These are phyloP conservation scores for Tylopilus intermedius DNA, from an alignment of 768 basidiomycete genomes.

Conservation along the genomic window DNA sequence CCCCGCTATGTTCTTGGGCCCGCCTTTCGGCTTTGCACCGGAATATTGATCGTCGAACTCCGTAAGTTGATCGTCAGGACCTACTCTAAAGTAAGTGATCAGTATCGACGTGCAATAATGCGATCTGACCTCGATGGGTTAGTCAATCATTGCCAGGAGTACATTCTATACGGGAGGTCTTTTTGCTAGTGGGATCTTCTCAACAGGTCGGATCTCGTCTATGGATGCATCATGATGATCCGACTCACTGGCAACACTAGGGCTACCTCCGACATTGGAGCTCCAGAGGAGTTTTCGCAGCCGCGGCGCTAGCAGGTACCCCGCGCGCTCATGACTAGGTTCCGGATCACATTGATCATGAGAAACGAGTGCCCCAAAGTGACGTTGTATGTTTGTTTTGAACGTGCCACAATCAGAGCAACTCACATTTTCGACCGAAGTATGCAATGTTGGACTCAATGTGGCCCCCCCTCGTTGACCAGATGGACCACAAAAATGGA, in stretches of 20 bases:
- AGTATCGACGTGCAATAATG: background rate
- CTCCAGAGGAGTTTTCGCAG: background rate
- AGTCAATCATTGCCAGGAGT: slow-evolving; percentile 35
- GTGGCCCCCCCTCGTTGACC: too few species aligned
- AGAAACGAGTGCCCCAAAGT: background rate
- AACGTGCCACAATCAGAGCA: background rate
- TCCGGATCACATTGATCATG: background rate
- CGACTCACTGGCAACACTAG: background rate
- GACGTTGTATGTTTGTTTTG: background rate
- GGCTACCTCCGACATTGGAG: too few species aligned
- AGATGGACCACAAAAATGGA: too few species aligned
- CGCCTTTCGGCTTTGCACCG: slow-evolving; percentile 42
- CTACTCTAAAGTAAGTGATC: slow-evolving; percentile 36
- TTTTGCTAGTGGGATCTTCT: background rate
- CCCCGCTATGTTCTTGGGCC: slow-evolving; percentile 45
- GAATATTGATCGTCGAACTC: slow-evolving; percentile 37
- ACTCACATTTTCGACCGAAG: background rate
- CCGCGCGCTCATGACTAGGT: background rate
- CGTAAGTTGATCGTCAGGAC: slow-evolving; percentile 42
- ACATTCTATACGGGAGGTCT: background rate
- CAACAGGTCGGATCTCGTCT: too few species aligned
- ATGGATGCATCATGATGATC: background rate
- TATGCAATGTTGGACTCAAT: too few species aligned
- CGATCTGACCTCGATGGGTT: slow-evolving; percentile 5
- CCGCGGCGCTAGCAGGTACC: background rate